These are phyloP conservation scores for Curvularia lunata DNA, from an alignment of 2,329 filamentous ascomycete species.

Conservation along the genomic window DNA sequence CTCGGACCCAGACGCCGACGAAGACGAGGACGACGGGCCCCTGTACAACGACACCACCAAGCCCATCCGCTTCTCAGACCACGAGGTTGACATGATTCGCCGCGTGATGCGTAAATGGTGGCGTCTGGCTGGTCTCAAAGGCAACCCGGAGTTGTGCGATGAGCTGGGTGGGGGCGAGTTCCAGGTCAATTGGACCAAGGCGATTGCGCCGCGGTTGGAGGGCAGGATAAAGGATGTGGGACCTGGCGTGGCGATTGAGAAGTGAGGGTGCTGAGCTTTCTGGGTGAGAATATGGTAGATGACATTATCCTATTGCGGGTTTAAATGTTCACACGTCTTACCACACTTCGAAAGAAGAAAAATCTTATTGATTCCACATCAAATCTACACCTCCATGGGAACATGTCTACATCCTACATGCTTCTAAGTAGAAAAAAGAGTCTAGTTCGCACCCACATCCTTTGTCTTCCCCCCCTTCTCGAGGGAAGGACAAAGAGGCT, in stretches of 20 bases:
- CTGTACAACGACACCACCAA: slow-evolving; percentile 53
- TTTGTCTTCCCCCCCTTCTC: too few relatives aligned
- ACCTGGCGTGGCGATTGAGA: slow-evolving; percentile 1
- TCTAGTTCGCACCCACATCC: too few relatives aligned
- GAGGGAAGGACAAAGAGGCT: too few relatives aligned
- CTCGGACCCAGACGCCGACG: slow-evolving; percentile 44
- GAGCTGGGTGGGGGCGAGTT: slow-evolving; percentile 66
- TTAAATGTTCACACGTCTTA: not conserved
- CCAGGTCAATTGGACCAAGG: slow-evolving; percentile 74
- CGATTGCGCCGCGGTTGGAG: slow-evolving; percentile 78
- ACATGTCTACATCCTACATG: too few relatives aligned
- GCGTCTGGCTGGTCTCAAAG: slow-evolving; percentile 67
- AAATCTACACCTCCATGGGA: too few relatives aligned
- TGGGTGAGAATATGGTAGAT: not conserved
- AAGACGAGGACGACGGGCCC: slow-evolving; percentile 48
- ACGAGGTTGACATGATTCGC: slow-evolving; percentile 67
- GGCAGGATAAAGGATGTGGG: slow-evolving; percentile 67
- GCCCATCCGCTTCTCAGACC: slow-evolving; percentile 48
- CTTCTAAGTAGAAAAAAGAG: too few relatives aligned
- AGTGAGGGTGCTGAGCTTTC: not conserved
- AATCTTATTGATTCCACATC: too few relatives aligned
- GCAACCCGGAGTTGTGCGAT: slow-evolving; percentile 56
- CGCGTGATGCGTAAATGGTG: slow-evolving; percentile 78
- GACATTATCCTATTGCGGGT: too few relatives aligned
- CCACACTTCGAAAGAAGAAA: too few relatives aligned